These are phyloP conservation scores for Entonaema liquescens DNA, from an alignment of 495 filamentous ascomycete species.

Conservation along the genomic window DNA sequence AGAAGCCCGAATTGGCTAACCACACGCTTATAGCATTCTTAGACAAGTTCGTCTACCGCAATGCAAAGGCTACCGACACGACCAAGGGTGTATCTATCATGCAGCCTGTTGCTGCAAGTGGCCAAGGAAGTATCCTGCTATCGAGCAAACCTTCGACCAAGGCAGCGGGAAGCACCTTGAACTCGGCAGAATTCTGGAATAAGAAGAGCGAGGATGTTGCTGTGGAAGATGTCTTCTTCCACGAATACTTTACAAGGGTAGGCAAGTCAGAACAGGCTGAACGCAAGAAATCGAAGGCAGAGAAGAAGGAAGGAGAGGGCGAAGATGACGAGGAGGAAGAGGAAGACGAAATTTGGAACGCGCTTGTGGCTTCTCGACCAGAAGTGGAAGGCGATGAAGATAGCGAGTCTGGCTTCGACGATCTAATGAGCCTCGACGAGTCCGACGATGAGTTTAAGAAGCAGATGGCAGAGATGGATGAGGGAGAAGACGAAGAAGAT, in stretches of 20 bases:
- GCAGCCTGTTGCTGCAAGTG: conserved; percentile 82
- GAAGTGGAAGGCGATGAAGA: conserved; percentile 75
- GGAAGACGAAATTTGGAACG: conserved; percentile 91
- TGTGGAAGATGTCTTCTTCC: conserved; percentile 96
- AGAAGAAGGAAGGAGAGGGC: conserved; percentile 52
- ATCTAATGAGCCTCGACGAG: conserved; percentile 53
- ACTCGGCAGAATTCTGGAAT: conserved; percentile 91
- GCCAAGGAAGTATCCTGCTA: conserved; percentile 70
- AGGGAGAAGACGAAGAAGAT: conserved; percentile 56
- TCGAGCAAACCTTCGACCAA: conserved; percentile 60
- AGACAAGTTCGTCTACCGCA: conserved; percentile 95
- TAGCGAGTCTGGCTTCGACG: conserved; percentile 61
- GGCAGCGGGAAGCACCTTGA: conserved; percentile 66
- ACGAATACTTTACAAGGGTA: conserved; percentile 87
- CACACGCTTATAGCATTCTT: conserved; percentile 95
- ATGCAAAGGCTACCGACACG: conserved; percentile 73
- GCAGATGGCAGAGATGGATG: conserved; percentile 62
- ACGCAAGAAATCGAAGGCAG: conserved; percentile 64
- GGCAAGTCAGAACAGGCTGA: conserved; percentile 69
- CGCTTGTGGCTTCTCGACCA: conserved; percentile 79
- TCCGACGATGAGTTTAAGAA: conserved; percentile 59
- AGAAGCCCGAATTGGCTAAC: conserved; percentile 85
- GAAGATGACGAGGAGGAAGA: conserved; percentile 64
- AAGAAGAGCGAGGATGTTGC: conserved; percentile 85
- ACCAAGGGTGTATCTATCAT: conserved; percentile 87